phyloP scores from a whole-genome alignment of 805 yeast genomes.

The Kuraishia ogatae region DNA sequence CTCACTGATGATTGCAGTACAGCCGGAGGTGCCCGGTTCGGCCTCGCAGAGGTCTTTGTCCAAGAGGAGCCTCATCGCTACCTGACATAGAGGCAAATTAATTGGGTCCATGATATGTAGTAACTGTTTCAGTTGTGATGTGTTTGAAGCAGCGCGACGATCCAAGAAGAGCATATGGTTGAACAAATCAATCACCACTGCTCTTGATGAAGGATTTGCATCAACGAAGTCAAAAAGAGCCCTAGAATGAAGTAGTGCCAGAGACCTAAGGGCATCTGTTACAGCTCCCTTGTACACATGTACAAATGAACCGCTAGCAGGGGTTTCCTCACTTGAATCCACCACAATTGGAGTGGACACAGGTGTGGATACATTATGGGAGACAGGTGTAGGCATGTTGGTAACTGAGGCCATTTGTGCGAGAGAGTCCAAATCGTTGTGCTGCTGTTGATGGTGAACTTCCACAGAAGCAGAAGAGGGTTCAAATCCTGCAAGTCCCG shows the following conservation, averaged over 20 bases:
- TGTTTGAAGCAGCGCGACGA: not conserved
- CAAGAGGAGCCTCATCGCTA: constrained; percentile 24
- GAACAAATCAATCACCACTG: constrained; percentile 9
- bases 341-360: constrained; percentile 1
- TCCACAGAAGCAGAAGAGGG: not conserved
- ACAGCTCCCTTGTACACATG: not conserved
- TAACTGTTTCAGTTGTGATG: constrained; percentile 7
- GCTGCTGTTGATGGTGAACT: not conserved
- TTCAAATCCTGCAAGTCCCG: not conserved
- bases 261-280: not conserved
- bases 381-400: constrained; percentile 8
- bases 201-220: constrained; percentile 1
- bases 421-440: not conserved
- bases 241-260: not conserved
- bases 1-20: constrained; percentile 3
- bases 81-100: constrained; percentile 32
- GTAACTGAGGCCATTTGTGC: not conserved
- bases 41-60: constrained; percentile 10
- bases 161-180: constrained; percentile 9
- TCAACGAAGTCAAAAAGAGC: not conserved
- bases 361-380: constrained; percentile 7
- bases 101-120: constrained; percentile 25
- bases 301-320: not conserved
- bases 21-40: not conserved
- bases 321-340: not conserved